Conservation (phyloP, 345 rosid species). For the Aquilaria malaccensis region DNA sequence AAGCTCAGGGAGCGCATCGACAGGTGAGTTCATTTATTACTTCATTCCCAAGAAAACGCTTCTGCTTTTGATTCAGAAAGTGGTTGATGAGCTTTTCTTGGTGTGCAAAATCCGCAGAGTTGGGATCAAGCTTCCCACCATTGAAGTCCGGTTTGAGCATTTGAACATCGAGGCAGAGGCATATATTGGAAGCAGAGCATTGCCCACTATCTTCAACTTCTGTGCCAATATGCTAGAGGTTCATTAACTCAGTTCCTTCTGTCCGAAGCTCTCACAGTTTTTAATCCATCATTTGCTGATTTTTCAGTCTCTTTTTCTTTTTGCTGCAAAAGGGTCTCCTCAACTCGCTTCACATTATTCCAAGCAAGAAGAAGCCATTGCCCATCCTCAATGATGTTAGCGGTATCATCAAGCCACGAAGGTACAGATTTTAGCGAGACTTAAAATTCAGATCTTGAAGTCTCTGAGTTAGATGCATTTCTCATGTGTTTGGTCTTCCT, state of each 20-base stretch:
- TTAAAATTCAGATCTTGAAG: neutral
- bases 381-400: slow-evolving; percentile 39
- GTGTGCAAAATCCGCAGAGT: slow-evolving; percentile 34
- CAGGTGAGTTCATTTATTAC: slow-evolving; percentile 26
- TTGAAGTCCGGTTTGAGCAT: slow-evolving; percentile 84
- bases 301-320: neutral
- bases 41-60: neutral
- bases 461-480: neutral
- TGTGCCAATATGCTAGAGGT: slow-evolving; percentile 49
- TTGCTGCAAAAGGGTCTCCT: slow-evolving; percentile 30
- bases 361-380: slow-evolving; percentile 38
- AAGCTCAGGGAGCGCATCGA: slow-evolving; percentile 78
- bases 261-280: neutral
- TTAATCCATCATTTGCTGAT: neutral
- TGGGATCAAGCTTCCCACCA: slow-evolving; percentile 77
- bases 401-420: slow-evolving; percentile 51
- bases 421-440: slow-evolving; percentile 14
- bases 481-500: neutral
- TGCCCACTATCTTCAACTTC: slow-evolving; percentile 52
- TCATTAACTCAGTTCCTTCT: neutral
- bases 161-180: slow-evolving; percentile 58
- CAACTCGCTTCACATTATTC: slow-evolving; percentile 37
- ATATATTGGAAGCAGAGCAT: slow-evolving; percentile 51
- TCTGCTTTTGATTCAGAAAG: neutral
- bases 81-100: no score